Base-by-base conservation (phyloP, 345 rosid species). In the Iberis pinnata region DNA sequence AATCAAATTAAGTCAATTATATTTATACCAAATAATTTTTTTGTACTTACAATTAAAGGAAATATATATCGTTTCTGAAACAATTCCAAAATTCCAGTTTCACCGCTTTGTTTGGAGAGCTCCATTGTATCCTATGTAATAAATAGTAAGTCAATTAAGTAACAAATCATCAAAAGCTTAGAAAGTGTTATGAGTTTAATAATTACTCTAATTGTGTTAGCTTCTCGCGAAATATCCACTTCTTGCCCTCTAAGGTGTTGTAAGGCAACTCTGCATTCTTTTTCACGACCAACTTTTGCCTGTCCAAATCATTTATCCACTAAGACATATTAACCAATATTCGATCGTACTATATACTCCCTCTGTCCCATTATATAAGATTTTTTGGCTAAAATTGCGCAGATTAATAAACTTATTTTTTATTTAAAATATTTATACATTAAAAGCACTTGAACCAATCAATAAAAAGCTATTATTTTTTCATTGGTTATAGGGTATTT, bases 141-240 rank as follows among this genome's bases (percentile, higher is more conserved):
- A 13, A 42, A 50, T 8, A 15, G 36, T 31, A 33, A 31, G 15
- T 2, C n/a, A 10, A 16, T 42, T 26, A n/a, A 62, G 20, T 43
- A 31, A 49, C 13, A 11, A 2, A 8, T 39, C 25, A 22, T 2
- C 6, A 32, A 45, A 36, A 39, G 3, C 12, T n/a, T n/a, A n/a
- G n/a, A n/a, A n/a, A n/a, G n/a, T n/a, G n/a, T n/a, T n/a, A n/a
- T n/a, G n/a, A n/a, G n/a, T n/a, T n/a, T n/a, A n/a, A n/a, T n/a
- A n/a, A n/a, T n/a, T 75, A 84, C 88, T 59, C 15, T 72, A 17
- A 84, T 84, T 14, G 76, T 63, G 48, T 72, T 60, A 43, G 72
- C 78, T 67, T 81, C 93, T 52, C 66, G 50, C 46, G 86, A 70
- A 22, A 79, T 27, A 62, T 84, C 79, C 3, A 77, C 65, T 16